Base-by-base conservation (phyloP, 2,329 filamentous ascomycete genomes). In the Aspergillus sp. region DNA sequence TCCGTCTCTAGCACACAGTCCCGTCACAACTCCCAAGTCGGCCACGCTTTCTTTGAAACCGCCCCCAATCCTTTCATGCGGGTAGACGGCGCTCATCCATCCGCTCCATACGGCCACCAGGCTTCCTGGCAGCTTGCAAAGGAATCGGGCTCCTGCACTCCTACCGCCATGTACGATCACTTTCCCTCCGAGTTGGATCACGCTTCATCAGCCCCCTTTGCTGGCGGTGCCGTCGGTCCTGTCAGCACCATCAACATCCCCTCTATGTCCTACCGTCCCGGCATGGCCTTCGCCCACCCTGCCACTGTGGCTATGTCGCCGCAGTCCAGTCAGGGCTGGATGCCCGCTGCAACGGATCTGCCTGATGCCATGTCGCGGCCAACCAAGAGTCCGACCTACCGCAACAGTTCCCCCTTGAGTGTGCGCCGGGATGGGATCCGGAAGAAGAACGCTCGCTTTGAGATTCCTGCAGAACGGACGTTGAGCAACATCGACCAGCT, bases 391-490 rank as follows among this genome's bases (percentile, higher is more conserved):
- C 86, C 90, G 27, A 82, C 85, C 58, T 76, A 86, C 87, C 73
- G 90, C 85, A 68, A 75, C 57, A 90, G 90, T 80, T 92, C 92
- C 63, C 89, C 93, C 58, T 82, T 91, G 76, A 84, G 87, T 63
- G 80, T 86, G 56, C 86, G 91, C 68, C 88, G 91, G 59, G 92
- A 96, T 69, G 92, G 95, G 63, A 96, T 98, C 77, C 87, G 95
- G 71, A 99, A 99, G 88, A 98, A 98, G 89, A 99, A 98, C 73
- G 92, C 93, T 66, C 90, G 94, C 68, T 97, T 98, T 78, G 94
- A 98, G 73, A 99, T 99, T 68, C 95, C 95, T 8, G 88, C 91
- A 48, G 95, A 97, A 80, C 87, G 93, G 64, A 98, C 93, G 72
- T 86, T 99, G 68, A 88, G 86, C 82, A 98, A 96, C 80, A 98